phyloP scores from a whole-genome alignment of 805 yeast genomes.

The Metschnikowia reukaufii region DNA sequence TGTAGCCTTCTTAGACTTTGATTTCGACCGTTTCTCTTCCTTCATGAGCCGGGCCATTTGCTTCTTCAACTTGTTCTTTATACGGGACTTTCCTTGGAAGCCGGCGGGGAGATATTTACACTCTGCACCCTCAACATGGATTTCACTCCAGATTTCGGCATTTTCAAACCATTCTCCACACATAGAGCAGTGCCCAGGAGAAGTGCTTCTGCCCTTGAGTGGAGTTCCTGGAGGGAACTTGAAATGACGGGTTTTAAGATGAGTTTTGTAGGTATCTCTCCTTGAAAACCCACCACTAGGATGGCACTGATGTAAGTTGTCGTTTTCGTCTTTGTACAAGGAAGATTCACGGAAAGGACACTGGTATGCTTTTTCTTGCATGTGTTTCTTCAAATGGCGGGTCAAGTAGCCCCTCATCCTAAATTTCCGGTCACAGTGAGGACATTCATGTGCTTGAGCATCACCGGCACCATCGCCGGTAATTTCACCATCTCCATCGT shows the following conservation, averaged over 20 bases:
- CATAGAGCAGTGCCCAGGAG: constrained; percentile 54
- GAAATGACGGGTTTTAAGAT: constrained; percentile 56
- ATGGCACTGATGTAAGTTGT: constrained; percentile 49
- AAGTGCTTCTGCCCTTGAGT: constrained; percentile 42
- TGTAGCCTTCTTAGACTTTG: constrained; percentile 11
- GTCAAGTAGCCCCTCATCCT: constrained; percentile 55
- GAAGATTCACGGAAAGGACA: constrained; percentile 51
- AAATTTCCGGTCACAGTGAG: constrained; percentile 49
- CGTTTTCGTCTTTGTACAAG: constrained; percentile 39
- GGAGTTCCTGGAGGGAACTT: constrained; percentile 56
- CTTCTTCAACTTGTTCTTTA: constrained; percentile 43
- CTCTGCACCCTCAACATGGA: constrained; percentile 50
- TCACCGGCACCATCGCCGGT: constrained; percentile 18
- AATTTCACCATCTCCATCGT: constrained; percentile 8
- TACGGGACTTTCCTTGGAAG: constrained; percentile 44
- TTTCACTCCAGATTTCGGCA: constrained; percentile 52
- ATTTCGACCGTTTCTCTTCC: constrained; percentile 15
- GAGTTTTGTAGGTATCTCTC: constrained; percentile 60
- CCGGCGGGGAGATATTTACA: constrained; percentile 47
- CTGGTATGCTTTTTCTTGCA: constrained; percentile 48
- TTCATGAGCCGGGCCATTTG: constrained; percentile 29
- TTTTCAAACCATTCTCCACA: constrained; percentile 51
- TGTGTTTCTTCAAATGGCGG: constrained; percentile 55
- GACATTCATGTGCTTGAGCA: constrained; percentile 40
- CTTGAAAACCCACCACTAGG: constrained; percentile 60